A percentile compares a stretch with the other conserved stretches of the same genome.
phyloP scores from a whole-genome alignment of 2,329 filamentous ascomycete genomes.

The Colletotrichum plurivorum region DNA sequence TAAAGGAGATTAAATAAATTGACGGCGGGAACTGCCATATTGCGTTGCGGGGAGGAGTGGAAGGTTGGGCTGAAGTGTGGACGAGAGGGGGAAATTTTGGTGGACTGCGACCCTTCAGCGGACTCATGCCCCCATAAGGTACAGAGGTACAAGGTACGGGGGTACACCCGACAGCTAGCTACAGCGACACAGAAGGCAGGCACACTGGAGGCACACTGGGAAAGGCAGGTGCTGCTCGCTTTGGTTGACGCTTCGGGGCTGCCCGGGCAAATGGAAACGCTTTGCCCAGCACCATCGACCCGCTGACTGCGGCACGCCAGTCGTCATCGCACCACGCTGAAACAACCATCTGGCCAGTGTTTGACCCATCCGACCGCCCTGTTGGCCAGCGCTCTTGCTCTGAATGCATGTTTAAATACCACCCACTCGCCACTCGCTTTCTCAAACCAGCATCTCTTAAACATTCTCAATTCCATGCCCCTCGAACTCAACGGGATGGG shows the following conservation, averaged over 20 bases:
- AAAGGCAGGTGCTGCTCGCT: conserved; percentile 6
- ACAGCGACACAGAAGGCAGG: too few relatives aligned
- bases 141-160: not conserved
- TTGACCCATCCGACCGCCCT: conserved; percentile 34
- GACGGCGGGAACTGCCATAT: conserved; percentile 32
- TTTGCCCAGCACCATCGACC: conserved; percentile 25
- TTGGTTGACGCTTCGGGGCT: conserved; percentile 19
- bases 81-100: not conserved
- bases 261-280: conserved; percentile 19
- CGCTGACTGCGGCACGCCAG: conserved; percentile 10
- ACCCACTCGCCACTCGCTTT: not conserved
- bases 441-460: too few relatives aligned
- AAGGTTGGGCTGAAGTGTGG: conserved; percentile 9
- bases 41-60: conserved; percentile 7
- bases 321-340: conserved; percentile 37
- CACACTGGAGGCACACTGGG: too few relatives aligned
- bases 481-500: too few relatives aligned
- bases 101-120: not conserved
- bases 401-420: conserved; percentile 2
- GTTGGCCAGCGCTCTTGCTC: not conserved
- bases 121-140: not conserved
- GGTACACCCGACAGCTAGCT: too few relatives aligned
- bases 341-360: conserved; percentile 36
- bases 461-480: too few relatives aligned
- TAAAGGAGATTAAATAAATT: conserved; percentile 21